Evolutionary conservation across 2,329 filamentous ascomycete species (phyloP), one percentile per base, ranked within the genome.

Genomic region (Plectosphaerella sp.): DNA sequence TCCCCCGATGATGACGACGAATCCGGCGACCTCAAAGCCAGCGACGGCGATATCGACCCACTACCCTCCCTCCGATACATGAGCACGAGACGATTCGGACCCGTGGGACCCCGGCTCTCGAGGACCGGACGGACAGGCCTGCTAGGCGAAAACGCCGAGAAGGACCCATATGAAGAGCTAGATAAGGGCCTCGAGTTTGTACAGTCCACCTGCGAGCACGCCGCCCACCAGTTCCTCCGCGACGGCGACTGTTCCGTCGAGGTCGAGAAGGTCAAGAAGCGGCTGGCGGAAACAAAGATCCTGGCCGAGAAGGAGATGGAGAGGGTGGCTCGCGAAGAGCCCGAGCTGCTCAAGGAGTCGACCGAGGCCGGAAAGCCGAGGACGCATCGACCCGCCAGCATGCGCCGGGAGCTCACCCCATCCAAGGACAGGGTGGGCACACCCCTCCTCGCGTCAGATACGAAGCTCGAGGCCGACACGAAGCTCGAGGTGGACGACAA

Each of bases 181-280:
- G 91, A 96, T 64, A 88, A 87, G 64, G 81, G 83, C 1, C 75
- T 97, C 24, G 91, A 96, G 64, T 82, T 83, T 57, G 88, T 90
- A 5, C 91, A 96, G 66, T 80, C 79, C 52, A 82, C 91, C 61
- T 95, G 89, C 65, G 92, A 97, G 71, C 85, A 86, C 50, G 92
- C 88, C 3, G 92, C 92, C 0, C 91, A 96, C 64, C 89, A 95
- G 62, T 91, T 94, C 55, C 76, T 97, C n/a, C 84, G 92, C 22
- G 88, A 91, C 50, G 92, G 91, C 11, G 87, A 94, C 62, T 96
- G 92, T 68, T 79, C 76, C n/a, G 79, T 83, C 16, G 90, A 96
- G 67, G 79, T 96, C 39, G 75, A 77, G 24, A 86, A 83, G 46
- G 87, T 92, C 50, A 82, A 84, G 62, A 74, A 77, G 52, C 82